Conservation (phyloP, 2,329 filamentous ascomycete genomes). For the Aspergillus spinulosporus region DNA sequence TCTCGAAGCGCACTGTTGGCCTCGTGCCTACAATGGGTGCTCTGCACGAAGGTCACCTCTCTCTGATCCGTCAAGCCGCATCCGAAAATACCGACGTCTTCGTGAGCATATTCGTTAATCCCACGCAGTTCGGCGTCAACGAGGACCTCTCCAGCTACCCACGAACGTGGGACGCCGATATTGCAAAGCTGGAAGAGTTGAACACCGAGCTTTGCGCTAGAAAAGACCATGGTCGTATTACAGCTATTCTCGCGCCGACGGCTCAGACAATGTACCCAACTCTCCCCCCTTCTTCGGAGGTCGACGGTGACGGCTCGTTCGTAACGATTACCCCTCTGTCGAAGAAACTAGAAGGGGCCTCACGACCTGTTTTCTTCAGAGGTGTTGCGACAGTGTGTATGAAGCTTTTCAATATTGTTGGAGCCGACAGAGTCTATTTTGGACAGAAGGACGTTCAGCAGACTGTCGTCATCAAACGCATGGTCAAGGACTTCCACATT, state of each 20-base stretch:
- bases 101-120: slow-evolving; percentile 93
- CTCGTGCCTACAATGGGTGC: slow-evolving; percentile 98
- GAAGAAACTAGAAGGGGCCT: slow-evolving; percentile 77
- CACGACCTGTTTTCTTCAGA: slow-evolving; percentile 89
- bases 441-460: slow-evolving; percentile 98
- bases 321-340: slow-evolving; percentile 86
- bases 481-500: slow-evolving; percentile 86
- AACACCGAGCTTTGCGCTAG: slow-evolving; percentile 68
- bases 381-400: slow-evolving; percentile 96
- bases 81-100: slow-evolving; percentile 82
- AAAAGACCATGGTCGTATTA: slow-evolving; percentile 60
- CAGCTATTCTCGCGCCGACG: slow-evolving; percentile 81
- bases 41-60: slow-evolving; percentile 86
- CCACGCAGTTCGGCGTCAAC: slow-evolving; percentile 86
- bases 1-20: slow-evolving; percentile 71
- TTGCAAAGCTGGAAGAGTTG: slow-evolving; percentile 64
- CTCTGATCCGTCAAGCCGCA: slow-evolving; percentile 80
- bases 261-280: slow-evolving; percentile 86
- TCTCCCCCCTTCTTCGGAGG: slow-evolving; percentile 69
- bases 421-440: slow-evolving; percentile 81
- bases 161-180: slow-evolving; percentile 80
- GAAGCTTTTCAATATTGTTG: slow-evolving; percentile 84
- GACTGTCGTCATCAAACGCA: slow-evolving; percentile 80
- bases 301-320: slow-evolving; percentile 80
- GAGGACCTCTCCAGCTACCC: slow-evolving; percentile 91